These are phyloP conservation scores for Xylaria multiplex DNA, from an alignment of 2,329 filamentous ascomycete genomes.

Conservation along the genomic window DNA sequence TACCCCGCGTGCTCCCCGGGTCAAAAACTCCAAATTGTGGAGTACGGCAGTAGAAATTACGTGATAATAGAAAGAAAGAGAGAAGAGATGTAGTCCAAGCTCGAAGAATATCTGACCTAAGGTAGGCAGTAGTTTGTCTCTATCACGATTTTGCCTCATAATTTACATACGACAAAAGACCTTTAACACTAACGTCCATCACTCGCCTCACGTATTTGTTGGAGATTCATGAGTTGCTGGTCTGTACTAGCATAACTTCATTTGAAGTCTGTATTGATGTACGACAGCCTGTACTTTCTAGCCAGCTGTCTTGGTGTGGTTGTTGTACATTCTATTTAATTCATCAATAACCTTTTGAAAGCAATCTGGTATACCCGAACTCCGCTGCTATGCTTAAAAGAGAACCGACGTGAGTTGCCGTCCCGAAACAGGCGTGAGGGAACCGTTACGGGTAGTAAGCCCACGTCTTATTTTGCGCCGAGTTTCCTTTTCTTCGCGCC, in stretches of 20 bases:
- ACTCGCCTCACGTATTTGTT: slow-evolving; percentile 9
- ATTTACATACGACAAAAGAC: not conserved
- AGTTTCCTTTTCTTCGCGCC: slow-evolving; percentile 45
- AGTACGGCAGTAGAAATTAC: slow-evolving; percentile 9
- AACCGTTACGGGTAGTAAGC: not conserved
- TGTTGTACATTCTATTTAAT: not conserved
- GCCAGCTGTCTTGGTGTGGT: not conserved
- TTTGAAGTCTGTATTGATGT: slow-evolving; percentile 8
- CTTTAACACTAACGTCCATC: slow-evolving; percentile 1
- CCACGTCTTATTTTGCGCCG: slow-evolving; percentile 32
- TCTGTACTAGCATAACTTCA: not conserved
- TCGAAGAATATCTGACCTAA: not conserved
- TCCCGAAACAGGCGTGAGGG: not conserved
- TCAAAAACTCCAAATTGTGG: slow-evolving; percentile 15
- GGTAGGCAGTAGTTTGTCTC: not conserved
- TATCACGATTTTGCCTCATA: not conserved
- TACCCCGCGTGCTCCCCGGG: slow-evolving; percentile 25
- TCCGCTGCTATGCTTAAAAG: slow-evolving; percentile 44
- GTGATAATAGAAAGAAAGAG: slow-evolving; percentile 11
- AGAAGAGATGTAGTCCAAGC: not conserved
- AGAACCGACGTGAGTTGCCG: slow-evolving; percentile 35
- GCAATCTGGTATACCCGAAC: slow-evolving; percentile 44
- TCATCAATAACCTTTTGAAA: slow-evolving; percentile 32
- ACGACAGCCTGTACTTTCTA: slow-evolving; percentile 7
- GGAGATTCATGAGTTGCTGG: not conserved